Percentiles rank a stretch among this genome's conserved stretches.
phyloP scores from a whole-genome alignment of 2,329 filamentous ascomycete genomes.

The Fusarium sp. region DNA sequence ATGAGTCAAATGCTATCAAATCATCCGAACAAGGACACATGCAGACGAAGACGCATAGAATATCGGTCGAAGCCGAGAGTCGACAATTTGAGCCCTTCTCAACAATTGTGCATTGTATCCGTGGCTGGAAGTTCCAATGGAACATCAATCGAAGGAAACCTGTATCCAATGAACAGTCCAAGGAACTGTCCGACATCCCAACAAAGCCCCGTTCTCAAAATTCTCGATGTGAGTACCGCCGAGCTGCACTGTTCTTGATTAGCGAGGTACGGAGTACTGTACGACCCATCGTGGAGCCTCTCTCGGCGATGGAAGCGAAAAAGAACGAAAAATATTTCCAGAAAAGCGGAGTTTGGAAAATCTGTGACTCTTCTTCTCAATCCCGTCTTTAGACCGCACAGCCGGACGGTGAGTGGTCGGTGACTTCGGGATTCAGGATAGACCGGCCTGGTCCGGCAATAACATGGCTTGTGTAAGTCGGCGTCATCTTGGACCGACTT shows the following conservation, averaged over 20 bases:
- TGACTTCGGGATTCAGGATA: slow-evolving; percentile 29
- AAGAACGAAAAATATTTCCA: slow-evolving; percentile 36
- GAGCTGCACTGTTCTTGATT: slow-evolving; percentile 29
- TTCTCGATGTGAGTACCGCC: slow-evolving; percentile 28
- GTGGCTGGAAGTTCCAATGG: slow-evolving; percentile 19
- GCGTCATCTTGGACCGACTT: slow-evolving; percentile 30
- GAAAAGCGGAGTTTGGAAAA: slow-evolving; percentile 33
- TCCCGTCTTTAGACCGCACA: slow-evolving; percentile 27
- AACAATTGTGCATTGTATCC: slow-evolving; percentile 20
- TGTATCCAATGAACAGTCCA: slow-evolving; percentile 15
- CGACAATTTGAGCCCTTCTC: slow-evolving; percentile 16
- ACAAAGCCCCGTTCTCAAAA: slow-evolving; percentile 20
- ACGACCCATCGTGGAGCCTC: slow-evolving; percentile 18
- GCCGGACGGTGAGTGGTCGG: slow-evolving; percentile 26
- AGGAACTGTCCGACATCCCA: slow-evolving; percentile 11
- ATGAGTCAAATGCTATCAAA: slow-evolving; percentile 18
- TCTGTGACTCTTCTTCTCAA: slow-evolving; percentile 34
- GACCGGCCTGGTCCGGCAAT: slow-evolving; percentile 26
- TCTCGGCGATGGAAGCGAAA: slow-evolving; percentile 35
- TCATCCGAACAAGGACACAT: slow-evolving; percentile 3
- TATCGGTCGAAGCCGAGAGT: slow-evolving; percentile 24
- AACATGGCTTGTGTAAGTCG: slow-evolving; percentile 32
- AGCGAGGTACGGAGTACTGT: slow-evolving; percentile 18
- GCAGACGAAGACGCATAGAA: slow-evolving; percentile 10
- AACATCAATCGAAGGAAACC: slow-evolving; percentile 26